These are phyloP conservation scores for Misopates orontium DNA, from an alignment of 257 asterid species.

Conservation along the genomic window DNA sequence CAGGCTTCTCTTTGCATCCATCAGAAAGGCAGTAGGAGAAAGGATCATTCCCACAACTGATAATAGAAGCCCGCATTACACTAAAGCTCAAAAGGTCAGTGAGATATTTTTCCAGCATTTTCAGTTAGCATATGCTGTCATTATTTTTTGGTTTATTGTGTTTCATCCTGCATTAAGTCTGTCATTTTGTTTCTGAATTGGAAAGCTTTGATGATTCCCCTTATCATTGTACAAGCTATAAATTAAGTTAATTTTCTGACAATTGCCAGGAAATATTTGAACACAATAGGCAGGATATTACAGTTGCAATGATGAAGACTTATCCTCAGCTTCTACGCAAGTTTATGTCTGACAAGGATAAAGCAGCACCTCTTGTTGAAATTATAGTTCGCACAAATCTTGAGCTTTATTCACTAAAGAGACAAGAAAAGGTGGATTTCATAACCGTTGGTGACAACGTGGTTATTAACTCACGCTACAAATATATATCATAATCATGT, in stretches of 20 bases:
- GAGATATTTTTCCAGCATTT: conserved; percentile 1
- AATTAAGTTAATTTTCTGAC: conserved; percentile 17
- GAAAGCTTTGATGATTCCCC: conserved; percentile 14
- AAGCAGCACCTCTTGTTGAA: conserved; percentile 78
- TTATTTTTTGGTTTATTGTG: conserved; percentile 1
- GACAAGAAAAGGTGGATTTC: conserved; percentile 79
- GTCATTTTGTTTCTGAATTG: conserved; percentile 12
- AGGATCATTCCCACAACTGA: conserved; percentile 92
- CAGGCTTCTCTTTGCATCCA: conserved; percentile 82
- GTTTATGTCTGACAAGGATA: conserved; percentile 83
- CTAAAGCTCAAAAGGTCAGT: conserved; percentile 80
- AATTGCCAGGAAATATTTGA: conserved; percentile 72
- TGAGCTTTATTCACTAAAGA: conserved; percentile 85
- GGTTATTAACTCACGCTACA: conserved; percentile 9
- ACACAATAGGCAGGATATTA: conserved; percentile 59
- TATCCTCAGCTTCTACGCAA: conserved; percentile 84
- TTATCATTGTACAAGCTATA: conserved; percentile 9
- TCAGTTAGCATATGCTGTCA: conserved; percentile 4
- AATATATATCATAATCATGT: background rate
- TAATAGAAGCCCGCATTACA: conserved; percentile 68
- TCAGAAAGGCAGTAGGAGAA: conserved; percentile 94
- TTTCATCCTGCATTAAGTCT: conserved; percentile 12
- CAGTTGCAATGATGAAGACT: conserved; percentile 86
- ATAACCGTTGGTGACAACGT: conserved; percentile 24
- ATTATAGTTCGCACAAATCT: conserved; percentile 74